Conservation (phyloP, 345 rosid species). For the Brassica napus region DNA sequence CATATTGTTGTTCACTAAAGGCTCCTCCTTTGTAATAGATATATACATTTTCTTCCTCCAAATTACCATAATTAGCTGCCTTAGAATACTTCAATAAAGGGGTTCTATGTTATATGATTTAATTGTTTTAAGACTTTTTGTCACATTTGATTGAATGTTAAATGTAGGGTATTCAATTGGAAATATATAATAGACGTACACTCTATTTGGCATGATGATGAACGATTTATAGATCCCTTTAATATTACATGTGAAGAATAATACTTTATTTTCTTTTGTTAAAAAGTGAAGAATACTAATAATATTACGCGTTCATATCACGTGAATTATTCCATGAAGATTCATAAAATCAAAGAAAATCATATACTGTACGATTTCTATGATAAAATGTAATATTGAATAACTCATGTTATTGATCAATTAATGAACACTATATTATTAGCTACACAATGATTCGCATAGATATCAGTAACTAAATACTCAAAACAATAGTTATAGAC, state of each 20-base stretch:
- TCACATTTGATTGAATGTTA: conserved; percentile 3
- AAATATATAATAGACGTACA: neutral
- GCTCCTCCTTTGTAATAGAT: neutral
- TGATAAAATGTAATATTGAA: neutral
- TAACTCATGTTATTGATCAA: neutral
- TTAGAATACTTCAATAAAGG: neutral
- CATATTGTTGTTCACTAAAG: conserved; percentile 13
- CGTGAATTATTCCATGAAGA: conserved; percentile 28
- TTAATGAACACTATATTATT: neutral
- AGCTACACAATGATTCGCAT: neutral
- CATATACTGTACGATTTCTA: conserved; percentile 3
- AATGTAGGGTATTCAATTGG: neutral
- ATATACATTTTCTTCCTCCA: neutral
- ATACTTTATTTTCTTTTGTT: neutral
- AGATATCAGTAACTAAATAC: neutral
- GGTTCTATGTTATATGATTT: neutral
- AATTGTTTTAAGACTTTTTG: neutral
- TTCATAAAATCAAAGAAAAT: conserved; percentile 4
- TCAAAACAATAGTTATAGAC: neutral
- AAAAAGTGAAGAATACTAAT: neutral
- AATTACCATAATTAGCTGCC: conserved; percentile 4
- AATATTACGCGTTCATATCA: conserved; percentile 26
- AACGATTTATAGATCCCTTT: neutral
- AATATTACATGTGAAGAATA: conserved; percentile 1
- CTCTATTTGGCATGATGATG: neutral